These are phyloP conservation scores for Arthrocladium fulminans DNA, from an alignment of 2,329 filamentous ascomycete species.

Conservation along the genomic window DNA sequence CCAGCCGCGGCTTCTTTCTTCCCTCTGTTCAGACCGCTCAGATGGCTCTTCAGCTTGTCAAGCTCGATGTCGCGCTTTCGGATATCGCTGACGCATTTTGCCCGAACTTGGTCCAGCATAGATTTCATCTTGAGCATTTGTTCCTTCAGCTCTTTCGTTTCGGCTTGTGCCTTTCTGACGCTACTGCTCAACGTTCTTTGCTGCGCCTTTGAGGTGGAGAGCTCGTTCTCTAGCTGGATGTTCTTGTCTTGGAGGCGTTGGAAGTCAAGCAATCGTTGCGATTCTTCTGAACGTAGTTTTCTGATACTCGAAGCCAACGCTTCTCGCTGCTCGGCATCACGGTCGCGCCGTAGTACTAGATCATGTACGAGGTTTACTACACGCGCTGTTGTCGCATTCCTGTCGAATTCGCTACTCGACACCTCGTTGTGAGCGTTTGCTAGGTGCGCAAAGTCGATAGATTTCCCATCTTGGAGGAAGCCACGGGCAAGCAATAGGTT, in stretches of 20 bases:
- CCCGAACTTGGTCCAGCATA: slow-evolving; percentile 71
- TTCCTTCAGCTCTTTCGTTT: slow-evolving; percentile 69
- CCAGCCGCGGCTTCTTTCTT: slow-evolving; percentile 40
- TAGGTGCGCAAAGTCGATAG: slow-evolving; percentile 71
- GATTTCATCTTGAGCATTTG: slow-evolving; percentile 72
- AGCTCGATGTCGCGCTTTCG: slow-evolving; percentile 84
- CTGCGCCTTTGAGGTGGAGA: slow-evolving; percentile 57
- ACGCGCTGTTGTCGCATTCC: slow-evolving; percentile 64
- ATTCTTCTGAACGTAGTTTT: slow-evolving; percentile 62
- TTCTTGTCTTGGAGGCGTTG: slow-evolving; percentile 47
- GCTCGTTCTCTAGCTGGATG: slow-evolving; percentile 48
- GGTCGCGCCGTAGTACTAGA: slow-evolving; percentile 78
- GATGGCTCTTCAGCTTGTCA: slow-evolving; percentile 76
- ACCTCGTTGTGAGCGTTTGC: slow-evolving; percentile 47
- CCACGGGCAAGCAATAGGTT: slow-evolving; percentile 57
- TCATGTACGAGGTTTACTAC: slow-evolving; percentile 94
- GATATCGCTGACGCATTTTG: slow-evolving; percentile 81
- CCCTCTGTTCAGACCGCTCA: slow-evolving; percentile 60
- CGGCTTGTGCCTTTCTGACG: slow-evolving; percentile 63
- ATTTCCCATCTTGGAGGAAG: slow-evolving; percentile 47
- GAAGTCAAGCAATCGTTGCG: slow-evolving; percentile 63
- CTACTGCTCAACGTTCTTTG: slow-evolving; percentile 61
- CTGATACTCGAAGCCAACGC: slow-evolving; percentile 70
- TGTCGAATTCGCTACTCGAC: slow-evolving; percentile 32
- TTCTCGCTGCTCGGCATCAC: slow-evolving; percentile 83